Evolutionary conservation across 495 filamentous ascomycete species (phyloP).

Genomic region (Parachaetomium inaequale): DNA sequence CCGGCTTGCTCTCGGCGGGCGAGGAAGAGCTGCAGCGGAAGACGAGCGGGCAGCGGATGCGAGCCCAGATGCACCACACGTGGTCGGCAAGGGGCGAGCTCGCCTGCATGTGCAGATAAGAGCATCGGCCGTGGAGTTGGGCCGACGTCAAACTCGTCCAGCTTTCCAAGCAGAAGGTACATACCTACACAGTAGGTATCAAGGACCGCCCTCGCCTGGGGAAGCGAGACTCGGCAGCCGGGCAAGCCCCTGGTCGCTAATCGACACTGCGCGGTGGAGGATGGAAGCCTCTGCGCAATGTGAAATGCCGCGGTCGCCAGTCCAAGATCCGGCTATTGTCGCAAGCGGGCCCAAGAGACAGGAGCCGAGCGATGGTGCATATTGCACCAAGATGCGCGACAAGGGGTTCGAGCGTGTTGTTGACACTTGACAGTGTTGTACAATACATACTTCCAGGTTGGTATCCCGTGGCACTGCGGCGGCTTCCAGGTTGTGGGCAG

Average conservation of each 20-base stretch:
- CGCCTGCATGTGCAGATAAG: neutral
- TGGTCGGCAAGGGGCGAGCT: constrained; percentile 6
- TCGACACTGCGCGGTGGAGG: too few relatives aligned
- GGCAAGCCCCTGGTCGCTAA: neutral
- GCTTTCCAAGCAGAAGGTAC: neutral
- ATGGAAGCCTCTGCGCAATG: neutral
- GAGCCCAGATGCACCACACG: constrained; percentile 4
- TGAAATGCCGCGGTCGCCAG: too few relatives aligned
- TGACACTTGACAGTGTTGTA: neutral
- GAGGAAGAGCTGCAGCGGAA: too few relatives aligned
- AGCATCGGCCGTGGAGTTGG: neutral
- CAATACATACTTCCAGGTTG: too few relatives aligned
- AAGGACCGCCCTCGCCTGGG: too few relatives aligned
- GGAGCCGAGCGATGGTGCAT: constrained; percentile 9
- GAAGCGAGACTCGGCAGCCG: neutral
- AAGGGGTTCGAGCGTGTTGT: neutral
- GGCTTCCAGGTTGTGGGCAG: too few relatives aligned
- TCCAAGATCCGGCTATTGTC: neutral
- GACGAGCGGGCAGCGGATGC: constrained; percentile 6
- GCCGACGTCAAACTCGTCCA: neutral
- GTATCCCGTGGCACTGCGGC: neutral
- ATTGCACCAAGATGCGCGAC: neutral
- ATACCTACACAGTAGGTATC: too few relatives aligned
- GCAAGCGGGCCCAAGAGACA: constrained; percentile 7
- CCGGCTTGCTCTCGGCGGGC: too few relatives aligned